Percentiles rank a stretch among this genome's conserved stretches.
Conservation (phyloP, 2,329 filamentous ascomycete species). For the Beauveria rudraprayagi region DNA sequence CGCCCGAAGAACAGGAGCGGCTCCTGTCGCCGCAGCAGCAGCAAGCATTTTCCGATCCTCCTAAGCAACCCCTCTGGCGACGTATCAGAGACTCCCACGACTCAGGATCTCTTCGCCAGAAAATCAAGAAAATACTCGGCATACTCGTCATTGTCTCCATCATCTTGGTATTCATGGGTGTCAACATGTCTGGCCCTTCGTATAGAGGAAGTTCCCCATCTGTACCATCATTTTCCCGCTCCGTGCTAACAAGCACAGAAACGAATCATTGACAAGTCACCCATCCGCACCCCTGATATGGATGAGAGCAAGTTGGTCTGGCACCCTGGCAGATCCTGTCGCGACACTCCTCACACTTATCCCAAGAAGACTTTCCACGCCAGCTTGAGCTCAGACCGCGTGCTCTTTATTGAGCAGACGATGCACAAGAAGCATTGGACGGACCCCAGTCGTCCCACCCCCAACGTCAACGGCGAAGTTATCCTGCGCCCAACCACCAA, state of each 20-base stretch:
- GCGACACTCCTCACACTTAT: slow-evolving; percentile 17
- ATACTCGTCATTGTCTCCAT: slow-evolving; percentile 27
- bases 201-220: slow-evolving; percentile 23
- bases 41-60: slow-evolving; percentile 34
- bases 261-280: slow-evolving; percentile 17
- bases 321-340: slow-evolving; percentile 20
- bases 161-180: slow-evolving; percentile 21
- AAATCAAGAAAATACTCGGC: slow-evolving; percentile 23
- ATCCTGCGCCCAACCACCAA: slow-evolving; percentile 32
- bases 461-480: slow-evolving; percentile 37
- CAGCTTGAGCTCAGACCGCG: slow-evolving; percentile 27
- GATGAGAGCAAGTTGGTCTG: slow-evolving; percentile 19
- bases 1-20: slow-evolving; percentile 32
- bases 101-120: slow-evolving; percentile 18
- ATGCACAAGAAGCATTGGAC: slow-evolving; percentile 16
- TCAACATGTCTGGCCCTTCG: slow-evolving; percentile 12
- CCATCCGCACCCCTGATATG: slow-evolving; percentile 18
- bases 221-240: neutral
- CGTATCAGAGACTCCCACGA: slow-evolving; percentile 19
- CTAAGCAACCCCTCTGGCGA: slow-evolving; percentile 20
- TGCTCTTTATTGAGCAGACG: slow-evolving; percentile 34
- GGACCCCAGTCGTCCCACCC: slow-evolving; percentile 16
- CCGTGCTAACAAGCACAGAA: slow-evolving; percentile 12
- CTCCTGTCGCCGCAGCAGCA: slow-evolving; percentile 36
- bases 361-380: slow-evolving; percentile 17